phyloP scores from a whole-genome alignment of 1,284 basidiomycete genomes.

The Leccinum pachyderme region DNA sequence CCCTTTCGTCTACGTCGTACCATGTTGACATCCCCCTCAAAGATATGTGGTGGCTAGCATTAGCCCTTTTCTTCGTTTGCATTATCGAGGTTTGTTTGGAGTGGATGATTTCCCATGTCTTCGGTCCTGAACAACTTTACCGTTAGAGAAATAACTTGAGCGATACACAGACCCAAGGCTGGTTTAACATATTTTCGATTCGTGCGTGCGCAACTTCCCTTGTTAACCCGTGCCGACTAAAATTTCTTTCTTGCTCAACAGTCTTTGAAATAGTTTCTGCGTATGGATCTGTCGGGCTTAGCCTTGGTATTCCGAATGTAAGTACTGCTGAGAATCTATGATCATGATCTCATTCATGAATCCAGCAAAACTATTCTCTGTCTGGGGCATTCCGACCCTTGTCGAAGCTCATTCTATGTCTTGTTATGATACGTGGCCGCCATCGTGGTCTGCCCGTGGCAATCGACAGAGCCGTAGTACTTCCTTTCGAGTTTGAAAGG shows the following conservation, averaged over 20 bases:
- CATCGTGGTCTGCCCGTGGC: constrained; percentile 89
- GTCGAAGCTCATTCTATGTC: constrained; percentile 83
- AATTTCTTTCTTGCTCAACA: constrained; percentile 27
- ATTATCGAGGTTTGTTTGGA: constrained; percentile 79
- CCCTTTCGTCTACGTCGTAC: not conserved
- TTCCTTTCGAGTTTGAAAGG: constrained; percentile 58
- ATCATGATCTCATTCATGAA: constrained; percentile 1
- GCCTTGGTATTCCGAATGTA: constrained; percentile 66
- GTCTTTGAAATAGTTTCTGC: constrained; percentile 89
- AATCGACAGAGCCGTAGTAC: constrained; percentile 82
- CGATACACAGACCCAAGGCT: constrained; percentile 49
- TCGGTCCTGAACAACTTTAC: constrained; percentile 6
- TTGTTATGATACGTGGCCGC: constrained; percentile 91
- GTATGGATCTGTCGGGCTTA: constrained; percentile 89
- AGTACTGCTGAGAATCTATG: constrained; percentile 2
- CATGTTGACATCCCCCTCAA: constrained; percentile 6
- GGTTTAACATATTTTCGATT: constrained; percentile 81
- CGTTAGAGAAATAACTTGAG: constrained; percentile 56
- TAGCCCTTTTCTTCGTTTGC: constrained; percentile 79
- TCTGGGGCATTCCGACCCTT: constrained; percentile 76
- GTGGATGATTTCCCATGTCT: not conserved
- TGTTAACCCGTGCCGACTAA: not conserved
- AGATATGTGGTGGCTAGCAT: constrained; percentile 91
- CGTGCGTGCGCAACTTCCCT: constrained; percentile 41
- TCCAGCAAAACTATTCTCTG: constrained; percentile 74